These are phyloP conservation scores for Nothophytophthora sp. DNA, from an alignment of 352 stramenopile species.

Conservation along the genomic window DNA sequence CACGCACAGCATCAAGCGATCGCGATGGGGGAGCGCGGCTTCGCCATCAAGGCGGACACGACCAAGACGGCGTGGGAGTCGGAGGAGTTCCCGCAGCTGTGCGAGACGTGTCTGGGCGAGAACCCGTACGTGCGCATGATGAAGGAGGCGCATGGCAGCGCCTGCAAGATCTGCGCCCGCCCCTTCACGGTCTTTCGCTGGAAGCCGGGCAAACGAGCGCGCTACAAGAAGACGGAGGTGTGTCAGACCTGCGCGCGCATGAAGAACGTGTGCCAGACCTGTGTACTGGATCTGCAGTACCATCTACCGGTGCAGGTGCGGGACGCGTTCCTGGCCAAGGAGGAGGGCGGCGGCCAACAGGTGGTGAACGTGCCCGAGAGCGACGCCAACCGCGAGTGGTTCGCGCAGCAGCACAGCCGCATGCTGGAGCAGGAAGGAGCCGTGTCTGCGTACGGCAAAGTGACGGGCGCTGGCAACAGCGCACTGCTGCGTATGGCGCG, in stretches of 20 bases:
- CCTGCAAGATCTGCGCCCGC: conserved; percentile 98
- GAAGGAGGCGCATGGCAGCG: conserved; percentile 95
- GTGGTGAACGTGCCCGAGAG: conserved; percentile 90
- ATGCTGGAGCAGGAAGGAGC: conserved; percentile 92
- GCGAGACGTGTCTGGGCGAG: conserved; percentile 98
- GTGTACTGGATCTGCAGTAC: conserved; percentile 98
- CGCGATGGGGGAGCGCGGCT: conserved; percentile 81
- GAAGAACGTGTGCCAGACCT: conserved; percentile 99
- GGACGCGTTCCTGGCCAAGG: conserved; percentile 85
- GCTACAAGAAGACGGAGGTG: conserved; percentile 99
- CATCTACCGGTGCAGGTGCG: conserved; percentile 95
- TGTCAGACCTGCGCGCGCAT: conserved; percentile 98
- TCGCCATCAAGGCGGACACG: conserved; percentile 87
- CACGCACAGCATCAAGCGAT: not conserved
- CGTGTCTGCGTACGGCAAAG: conserved; percentile 85
- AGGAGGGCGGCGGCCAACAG: conserved; percentile 31
- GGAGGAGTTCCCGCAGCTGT: conserved; percentile 98
- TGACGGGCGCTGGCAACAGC: conserved; percentile 60
- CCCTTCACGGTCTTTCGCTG: conserved; percentile 98
- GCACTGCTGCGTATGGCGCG: conserved; percentile 86
- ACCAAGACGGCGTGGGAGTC: conserved; percentile 90
- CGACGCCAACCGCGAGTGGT: conserved; percentile 95
- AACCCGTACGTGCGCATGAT: conserved; percentile 99
- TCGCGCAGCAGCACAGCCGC: conserved; percentile 90
- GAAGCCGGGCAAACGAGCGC: conserved; percentile 96